Evolutionary conservation across 139 green algal species (phyloP), one percentile per base, ranked within the genome.

Genomic region (Tetradesmus lagerheimii): DNA sequence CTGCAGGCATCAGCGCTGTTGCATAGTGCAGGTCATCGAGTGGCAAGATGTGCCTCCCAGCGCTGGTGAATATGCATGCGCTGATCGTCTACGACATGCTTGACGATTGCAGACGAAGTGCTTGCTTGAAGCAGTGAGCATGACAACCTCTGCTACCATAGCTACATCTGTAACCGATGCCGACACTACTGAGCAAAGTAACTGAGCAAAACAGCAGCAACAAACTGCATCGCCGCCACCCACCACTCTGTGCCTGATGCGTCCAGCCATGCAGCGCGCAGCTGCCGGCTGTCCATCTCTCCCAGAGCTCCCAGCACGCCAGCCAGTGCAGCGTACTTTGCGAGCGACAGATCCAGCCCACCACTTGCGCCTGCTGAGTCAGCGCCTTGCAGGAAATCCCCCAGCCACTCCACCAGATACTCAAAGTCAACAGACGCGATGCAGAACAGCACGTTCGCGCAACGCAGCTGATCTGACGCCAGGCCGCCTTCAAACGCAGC

Each of bases 381-480:
- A 35, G 25, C 43, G 23, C n/a, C 80, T 29, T 38, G 16, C 29
- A 89, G n/a, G 43, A 84, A 89, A 8, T 82, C 85, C 41, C 34
- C 66, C 12, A 89, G 71, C 85, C 85, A 89, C 64, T 89, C 85
- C 71, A 84, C 71, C 20, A 91, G 37, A 18, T 75, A 91, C 14
- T 91, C 87, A 75, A 50, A 71, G 78, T 87, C 87, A 0, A 91
- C 39, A 0, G 87, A 80, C 0, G 87, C 62, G 2, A 91, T 31
- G 41, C 77, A 87, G 62, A 91, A 91, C 53, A 91, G 80, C 53
- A 87, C 53, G 39, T 81, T 86, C 12, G 86, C 86, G 38, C 86
- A 90, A 20, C 47, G 47, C 25, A 64, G 27, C 11, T 78, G 75
- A 12, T 90, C 76, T 18, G 53, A 47, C 35, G 86, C 76, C 0